These are phyloP conservation scores for Brassica napus DNA, from an alignment of 345 rosid genomes.

Conservation along the genomic window DNA sequence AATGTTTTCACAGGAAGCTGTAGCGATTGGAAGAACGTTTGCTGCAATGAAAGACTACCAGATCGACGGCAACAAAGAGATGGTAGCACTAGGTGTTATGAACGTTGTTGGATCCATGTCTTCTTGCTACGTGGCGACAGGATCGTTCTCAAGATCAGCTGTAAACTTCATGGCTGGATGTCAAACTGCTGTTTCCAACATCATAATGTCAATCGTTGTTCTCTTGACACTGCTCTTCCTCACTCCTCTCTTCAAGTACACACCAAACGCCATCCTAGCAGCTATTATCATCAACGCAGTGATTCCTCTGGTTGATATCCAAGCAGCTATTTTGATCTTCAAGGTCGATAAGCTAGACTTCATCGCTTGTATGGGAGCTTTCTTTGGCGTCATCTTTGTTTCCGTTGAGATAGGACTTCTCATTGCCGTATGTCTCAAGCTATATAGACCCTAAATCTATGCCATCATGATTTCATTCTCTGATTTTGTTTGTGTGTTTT, in stretches of 20 bases:
- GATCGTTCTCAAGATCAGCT: constrained; percentile 96
- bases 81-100: constrained; percentile 95
- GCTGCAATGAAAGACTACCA: constrained; percentile 95
- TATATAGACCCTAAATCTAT: neutral
- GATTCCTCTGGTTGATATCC: constrained; percentile 62
- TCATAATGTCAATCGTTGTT: constrained; percentile 79
- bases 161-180: constrained; percentile 96
- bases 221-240: constrained; percentile 73
- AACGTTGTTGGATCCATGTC: constrained; percentile 92
- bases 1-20: constrained; percentile 67
- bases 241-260: constrained; percentile 89
- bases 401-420: constrained; percentile 90
- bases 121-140: constrained; percentile 93
- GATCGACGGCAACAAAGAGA: constrained; percentile 93
- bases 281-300: constrained; percentile 90
- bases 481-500: neutral
- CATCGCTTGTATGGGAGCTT: constrained; percentile 93
- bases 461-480: neutral
- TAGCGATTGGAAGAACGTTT: constrained; percentile 95
- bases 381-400: constrained; percentile 77
- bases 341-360: constrained; percentile 89
- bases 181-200: constrained; percentile 83
- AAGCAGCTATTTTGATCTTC: constrained; percentile 74
- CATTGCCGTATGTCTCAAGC: constrained; percentile 59
- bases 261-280: constrained; percentile 91